Evolutionary conservation across 495 filamentous ascomycete species (phyloP).

Genomic region (Penicillium paxilli): DNA sequence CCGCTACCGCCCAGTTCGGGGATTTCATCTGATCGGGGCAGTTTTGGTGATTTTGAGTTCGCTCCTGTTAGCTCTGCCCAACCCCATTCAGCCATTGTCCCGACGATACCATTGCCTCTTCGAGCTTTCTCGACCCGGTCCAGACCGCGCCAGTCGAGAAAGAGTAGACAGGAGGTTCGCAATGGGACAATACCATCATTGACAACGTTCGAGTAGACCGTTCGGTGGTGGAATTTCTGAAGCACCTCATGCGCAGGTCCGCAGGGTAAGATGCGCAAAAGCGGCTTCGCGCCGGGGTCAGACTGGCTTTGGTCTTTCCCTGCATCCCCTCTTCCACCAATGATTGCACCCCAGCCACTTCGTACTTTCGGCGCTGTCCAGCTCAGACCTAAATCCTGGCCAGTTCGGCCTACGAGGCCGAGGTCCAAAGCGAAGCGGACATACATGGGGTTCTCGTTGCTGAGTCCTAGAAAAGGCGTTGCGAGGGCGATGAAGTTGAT

Average conservation of each 20-base stretch:
- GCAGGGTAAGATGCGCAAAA: conserved; percentile 86
- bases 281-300: conserved; percentile 80
- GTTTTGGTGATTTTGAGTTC: conserved; percentile 58
- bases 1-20: conserved; percentile 27
- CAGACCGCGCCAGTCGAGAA: conserved; percentile 93
- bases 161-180: conserved; percentile 92
- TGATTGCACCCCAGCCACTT: conserved; percentile 84
- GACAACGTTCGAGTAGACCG: conserved; percentile 95
- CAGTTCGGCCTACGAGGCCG: conserved; percentile 90
- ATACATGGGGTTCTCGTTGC: conserved; percentile 96
- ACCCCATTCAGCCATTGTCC: conserved; percentile 88
- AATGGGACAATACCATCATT: conserved; percentile 98
- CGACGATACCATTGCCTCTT: conserved; percentile 86
- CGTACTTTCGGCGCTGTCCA: conserved; percentile 87
- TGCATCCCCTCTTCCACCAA: conserved; percentile 71
- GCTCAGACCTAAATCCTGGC: conserved; percentile 90
- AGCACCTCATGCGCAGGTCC: conserved; percentile 89
- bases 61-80: conserved; percentile 92
- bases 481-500: conserved; percentile 94
- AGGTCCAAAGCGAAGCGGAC: conserved; percentile 97
- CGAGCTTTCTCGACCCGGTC: conserved; percentile 92
- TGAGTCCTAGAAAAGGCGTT: conserved; percentile 86
- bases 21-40: conserved; percentile 25
- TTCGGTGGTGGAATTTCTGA: conserved; percentile 84
- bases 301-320: conserved; percentile 60